Evolutionary conservation across 768 basidiomycete genomes (phyloP).

Genomic region (Pleurotus pulmonarius): DNA sequence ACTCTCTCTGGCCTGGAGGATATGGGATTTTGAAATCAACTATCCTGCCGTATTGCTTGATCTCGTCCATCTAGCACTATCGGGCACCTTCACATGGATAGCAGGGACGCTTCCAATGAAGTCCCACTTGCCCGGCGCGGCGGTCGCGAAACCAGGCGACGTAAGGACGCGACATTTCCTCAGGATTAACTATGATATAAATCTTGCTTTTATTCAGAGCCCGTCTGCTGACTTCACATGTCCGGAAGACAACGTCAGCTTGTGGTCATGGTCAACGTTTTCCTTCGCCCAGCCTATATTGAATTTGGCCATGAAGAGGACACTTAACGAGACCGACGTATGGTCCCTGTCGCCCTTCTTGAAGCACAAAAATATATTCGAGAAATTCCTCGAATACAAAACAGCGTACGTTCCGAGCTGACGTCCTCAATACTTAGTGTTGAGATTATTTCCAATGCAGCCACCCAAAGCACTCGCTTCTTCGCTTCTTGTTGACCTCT

Average conservation of each 20-base stretch:
- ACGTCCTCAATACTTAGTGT: too few relatives aligned
- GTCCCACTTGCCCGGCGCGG: constrained; percentile 34
- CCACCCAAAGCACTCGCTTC: constrained; percentile 51
- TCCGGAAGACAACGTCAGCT: constrained; percentile 61
- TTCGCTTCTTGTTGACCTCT: constrained; percentile 59
- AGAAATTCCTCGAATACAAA: constrained; percentile 55
- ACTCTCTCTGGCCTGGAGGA: constrained; percentile 9
- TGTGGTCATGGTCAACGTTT: constrained; percentile 67
- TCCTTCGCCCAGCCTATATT: constrained; percentile 65
- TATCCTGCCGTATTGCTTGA: constrained; percentile 18
- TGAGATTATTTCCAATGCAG: constrained; percentile 21
- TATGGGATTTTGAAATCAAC: constrained; percentile 5
- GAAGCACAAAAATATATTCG: constrained; percentile 63
- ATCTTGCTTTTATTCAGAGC: constrained; percentile 26
- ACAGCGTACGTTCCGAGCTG: constrained; percentile 23
- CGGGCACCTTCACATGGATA: constrained; percentile 39
- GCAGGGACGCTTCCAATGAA: constrained; percentile 58
- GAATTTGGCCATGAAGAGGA: constrained; percentile 43
- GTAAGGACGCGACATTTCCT: constrained; percentile 26
- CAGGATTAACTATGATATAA: constrained; percentile 8
- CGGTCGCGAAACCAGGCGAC: constrained; percentile 47
- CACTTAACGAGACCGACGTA: constrained; percentile 48
- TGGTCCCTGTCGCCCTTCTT: constrained; percentile 70
- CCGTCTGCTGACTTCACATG: constrained; percentile 47
- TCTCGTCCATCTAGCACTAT: constrained; percentile 27